A percentile compares a stretch with the other conserved stretches of the same genome.
Evolutionary conservation across 1,139 yeast genomes (phyloP).

Genomic region (Sugiyamaella sp.): DNA sequence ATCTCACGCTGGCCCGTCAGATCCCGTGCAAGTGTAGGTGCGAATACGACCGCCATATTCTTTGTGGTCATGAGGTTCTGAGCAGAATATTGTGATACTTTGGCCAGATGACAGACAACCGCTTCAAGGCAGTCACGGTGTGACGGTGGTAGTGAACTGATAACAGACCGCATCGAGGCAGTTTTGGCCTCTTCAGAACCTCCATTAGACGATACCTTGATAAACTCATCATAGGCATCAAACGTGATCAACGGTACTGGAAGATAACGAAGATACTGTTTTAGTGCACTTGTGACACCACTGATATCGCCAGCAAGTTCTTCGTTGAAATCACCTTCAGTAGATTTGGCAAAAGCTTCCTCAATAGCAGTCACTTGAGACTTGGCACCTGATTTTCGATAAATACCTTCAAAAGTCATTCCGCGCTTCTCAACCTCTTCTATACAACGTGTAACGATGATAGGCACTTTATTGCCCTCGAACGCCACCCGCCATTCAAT

Average conservation of each 20-base stretch:
- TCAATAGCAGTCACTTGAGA: constrained; percentile 64
- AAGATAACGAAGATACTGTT: constrained; percentile 79
- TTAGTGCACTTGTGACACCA: constrained; percentile 84
- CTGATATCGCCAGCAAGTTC: constrained; percentile 70
- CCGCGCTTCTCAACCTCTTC: constrained; percentile 77
- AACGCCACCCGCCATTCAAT: constrained; percentile 45
- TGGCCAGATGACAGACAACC: constrained; percentile 62
- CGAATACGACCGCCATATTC: constrained; percentile 90
- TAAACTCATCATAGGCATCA: constrained; percentile 65
- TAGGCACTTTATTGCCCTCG: constrained; percentile 68
- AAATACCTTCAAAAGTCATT: constrained; percentile 77
- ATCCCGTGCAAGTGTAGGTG: constrained; percentile 90
- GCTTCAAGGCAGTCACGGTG: constrained; percentile 61
- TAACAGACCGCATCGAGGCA: constrained; percentile 43
- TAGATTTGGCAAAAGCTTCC: constrained; percentile 45
- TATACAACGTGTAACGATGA: constrained; percentile 72
- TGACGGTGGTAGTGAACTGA: constrained; percentile 61
- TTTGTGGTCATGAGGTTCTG: constrained; percentile 67
- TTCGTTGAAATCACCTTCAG: constrained; percentile 42
- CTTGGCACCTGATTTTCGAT: constrained; percentile 87
- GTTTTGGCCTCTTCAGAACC: constrained; percentile 37
- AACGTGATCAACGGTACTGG: constrained; percentile 86
- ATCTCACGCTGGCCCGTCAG: constrained; percentile 81
- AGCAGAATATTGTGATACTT: constrained; percentile 37
- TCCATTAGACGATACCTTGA: constrained; percentile 47